Evolutionary conservation across 768 basidiomycete genomes (phyloP).

Genomic region (Tylopilus felleus): DNA sequence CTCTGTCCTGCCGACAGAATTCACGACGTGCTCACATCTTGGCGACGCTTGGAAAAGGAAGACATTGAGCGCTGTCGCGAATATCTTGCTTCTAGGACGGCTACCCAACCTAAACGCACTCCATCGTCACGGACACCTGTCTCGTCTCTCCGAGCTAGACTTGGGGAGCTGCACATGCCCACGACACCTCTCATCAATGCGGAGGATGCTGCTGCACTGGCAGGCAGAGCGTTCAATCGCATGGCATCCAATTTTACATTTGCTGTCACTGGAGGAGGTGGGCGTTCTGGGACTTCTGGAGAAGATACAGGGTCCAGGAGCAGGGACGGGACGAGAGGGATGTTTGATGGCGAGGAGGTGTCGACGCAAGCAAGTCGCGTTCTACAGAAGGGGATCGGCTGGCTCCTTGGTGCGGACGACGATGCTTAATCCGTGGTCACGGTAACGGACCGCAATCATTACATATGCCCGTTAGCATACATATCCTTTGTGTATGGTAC

Average conservation of each 20-base stretch:
- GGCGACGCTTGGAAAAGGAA: conserved; percentile 72
- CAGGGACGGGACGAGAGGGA: conserved; percentile 39
- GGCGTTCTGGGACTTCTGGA: conserved; percentile 20
- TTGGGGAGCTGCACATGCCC: conserved; percentile 68
- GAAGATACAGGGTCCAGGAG: conserved; percentile 32
- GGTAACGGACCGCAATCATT: conserved; percentile 7
- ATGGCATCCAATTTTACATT: conserved; percentile 78
- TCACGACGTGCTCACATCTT: conserved; percentile 70
- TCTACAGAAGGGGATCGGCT: conserved; percentile 89
- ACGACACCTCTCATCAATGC: conserved; percentile 65
- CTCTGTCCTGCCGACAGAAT: conserved; percentile 82
- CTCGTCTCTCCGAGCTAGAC: conserved; percentile 55
- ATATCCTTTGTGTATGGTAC: conserved; percentile 14
- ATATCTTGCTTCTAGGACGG: conserved; percentile 30
- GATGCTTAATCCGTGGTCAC: conserved; percentile 3
- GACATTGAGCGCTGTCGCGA: conserved; percentile 52
- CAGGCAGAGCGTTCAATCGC: conserved; percentile 72
- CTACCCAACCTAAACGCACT: conserved; percentile 12
- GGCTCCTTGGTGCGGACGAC: conserved; percentile 89
- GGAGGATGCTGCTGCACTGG: conserved; percentile 77
- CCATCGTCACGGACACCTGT: conserved; percentile 35
- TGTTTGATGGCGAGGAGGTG: conserved; percentile 56
- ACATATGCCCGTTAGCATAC: conserved; percentile 17
- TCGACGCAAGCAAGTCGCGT: conserved; percentile 73
- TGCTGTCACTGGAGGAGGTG: conserved; percentile 44